phyloP scores from a whole-genome alignment of 2,329 filamentous ascomycete species.

The Chrysoporthe cubensis region DNA sequence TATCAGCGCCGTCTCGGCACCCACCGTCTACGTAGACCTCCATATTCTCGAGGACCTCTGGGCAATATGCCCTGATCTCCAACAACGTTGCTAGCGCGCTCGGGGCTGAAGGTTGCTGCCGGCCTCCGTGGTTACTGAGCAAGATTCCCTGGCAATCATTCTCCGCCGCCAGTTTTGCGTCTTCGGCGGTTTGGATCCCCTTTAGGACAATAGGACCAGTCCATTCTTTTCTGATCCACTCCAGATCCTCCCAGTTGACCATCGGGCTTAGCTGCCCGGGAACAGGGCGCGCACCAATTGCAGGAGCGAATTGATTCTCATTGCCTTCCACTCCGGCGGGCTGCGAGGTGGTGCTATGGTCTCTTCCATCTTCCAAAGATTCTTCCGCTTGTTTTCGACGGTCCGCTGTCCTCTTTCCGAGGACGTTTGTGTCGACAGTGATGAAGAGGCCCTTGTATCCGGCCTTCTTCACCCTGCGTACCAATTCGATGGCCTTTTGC shows the following conservation, averaged over 20 bases:
- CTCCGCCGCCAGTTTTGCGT: conserved; percentile 26
- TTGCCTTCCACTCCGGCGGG: conserved; percentile 1
- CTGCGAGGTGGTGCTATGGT: conserved; percentile 17
- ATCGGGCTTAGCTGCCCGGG: conserved; percentile 26
- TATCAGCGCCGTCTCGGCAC: conserved; percentile 57
- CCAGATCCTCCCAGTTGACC: conserved; percentile 31
- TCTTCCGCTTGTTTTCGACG: conserved; percentile 32
- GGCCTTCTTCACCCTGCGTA: conserved; percentile 39
- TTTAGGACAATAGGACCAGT: conserved; percentile 33
- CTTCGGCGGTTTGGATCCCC: conserved; percentile 29
- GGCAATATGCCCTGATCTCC: conserved; percentile 56
- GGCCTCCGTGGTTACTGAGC: conserved; percentile 30
- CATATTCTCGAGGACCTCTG: conserved; percentile 53
- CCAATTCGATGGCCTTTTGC: conserved; percentile 38
- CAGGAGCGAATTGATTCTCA: conserved; percentile 28
- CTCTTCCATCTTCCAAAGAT: conserved; percentile 25
- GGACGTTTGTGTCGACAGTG: conserved; percentile 40
- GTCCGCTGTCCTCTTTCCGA: conserved; percentile 31
- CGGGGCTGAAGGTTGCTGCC: conserved; percentile 27
- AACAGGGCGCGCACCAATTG: conserved; percentile 21
- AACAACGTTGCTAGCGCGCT: conserved; percentile 43
- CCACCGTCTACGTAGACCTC: conserved; percentile 61
- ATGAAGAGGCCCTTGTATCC: conserved; percentile 44
- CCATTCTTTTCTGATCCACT: conserved; percentile 34
- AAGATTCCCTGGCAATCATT: conserved; percentile 28